A percentile compares a stretch with the other conserved stretches of the same genome.
phyloP scores from a whole-genome alignment of 768 basidiomycete genomes.

The Serendipita sp. region DNA sequence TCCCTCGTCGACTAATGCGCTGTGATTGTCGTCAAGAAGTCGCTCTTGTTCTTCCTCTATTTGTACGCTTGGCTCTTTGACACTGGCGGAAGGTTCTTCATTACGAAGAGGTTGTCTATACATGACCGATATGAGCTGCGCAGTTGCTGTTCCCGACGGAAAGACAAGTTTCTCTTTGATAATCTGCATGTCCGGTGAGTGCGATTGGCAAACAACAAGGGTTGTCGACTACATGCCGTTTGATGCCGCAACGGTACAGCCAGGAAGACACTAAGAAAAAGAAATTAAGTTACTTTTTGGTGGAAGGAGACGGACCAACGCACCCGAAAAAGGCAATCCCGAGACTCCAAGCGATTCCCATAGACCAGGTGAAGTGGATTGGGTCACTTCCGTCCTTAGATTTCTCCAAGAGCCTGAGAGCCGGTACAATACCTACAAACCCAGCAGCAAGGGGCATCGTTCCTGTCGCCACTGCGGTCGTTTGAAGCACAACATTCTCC shows the following conservation, averaged over 20 bases:
- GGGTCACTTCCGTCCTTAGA: constrained; percentile 63
- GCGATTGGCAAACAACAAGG: not conserved
- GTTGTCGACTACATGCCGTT: constrained; percentile 42
- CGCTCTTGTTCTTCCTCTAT: too few relatives aligned
- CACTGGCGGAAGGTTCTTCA: constrained; percentile 19
- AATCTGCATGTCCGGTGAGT: constrained; percentile 35
- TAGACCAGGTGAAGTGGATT: constrained; percentile 55
- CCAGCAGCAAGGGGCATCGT: constrained; percentile 74
- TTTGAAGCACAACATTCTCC: constrained; percentile 88
- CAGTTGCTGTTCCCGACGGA: constrained; percentile 91
- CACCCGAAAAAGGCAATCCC: constrained; percentile 91
- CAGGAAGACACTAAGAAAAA: constrained; percentile 59
- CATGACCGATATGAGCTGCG: constrained; percentile 83
- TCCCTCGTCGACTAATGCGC: too few relatives aligned
- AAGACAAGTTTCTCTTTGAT: constrained; percentile 89
- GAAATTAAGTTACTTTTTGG: not conserved
- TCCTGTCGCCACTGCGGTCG: constrained; percentile 90
- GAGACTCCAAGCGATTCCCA: constrained; percentile 72
- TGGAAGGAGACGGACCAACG: too few relatives aligned
- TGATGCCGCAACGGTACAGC: constrained; percentile 90
- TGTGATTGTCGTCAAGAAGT: too few relatives aligned
- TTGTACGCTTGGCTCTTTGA: too few relatives aligned
- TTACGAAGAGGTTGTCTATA: constrained; percentile 61
- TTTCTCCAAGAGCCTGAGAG: constrained; percentile 61
- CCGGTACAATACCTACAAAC: constrained; percentile 88